Base-by-base conservation (phyloP, 2,329 filamentous ascomycete species). In the Colletotrichum australisinense region DNA sequence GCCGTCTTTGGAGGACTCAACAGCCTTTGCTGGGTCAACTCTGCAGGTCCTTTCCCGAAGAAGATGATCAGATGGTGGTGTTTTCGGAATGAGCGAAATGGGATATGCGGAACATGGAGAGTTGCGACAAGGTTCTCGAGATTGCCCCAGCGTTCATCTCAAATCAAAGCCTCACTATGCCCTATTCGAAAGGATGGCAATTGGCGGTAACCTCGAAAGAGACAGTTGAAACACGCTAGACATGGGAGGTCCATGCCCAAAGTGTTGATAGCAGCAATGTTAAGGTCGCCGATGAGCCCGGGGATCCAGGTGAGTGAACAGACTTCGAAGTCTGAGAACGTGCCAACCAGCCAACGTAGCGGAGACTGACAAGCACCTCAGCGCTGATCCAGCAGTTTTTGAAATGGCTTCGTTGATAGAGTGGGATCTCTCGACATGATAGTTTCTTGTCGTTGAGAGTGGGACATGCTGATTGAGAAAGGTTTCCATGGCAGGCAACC, bases 101-200 rank as follows among this genome's bases (percentile, higher is more conserved):
- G 67, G 71, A 70, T 73, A 73, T 73, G 67, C 70, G 60, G 70
- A 60, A 73, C 67, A 73, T 73, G 67, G 35, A 73, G 67, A 70
- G 60, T 70, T 64, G 66, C 66, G 67, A 65, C 70, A 58, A 28
- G 70, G 70, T 73, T 70, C 70, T 74, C 62, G 64, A 75, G 68
- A 75, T 75, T 74, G 53, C 53, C 67, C 69, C 71, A 70, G 65
- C 74, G 74, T 69, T 75, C 74, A 75, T 75, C 74, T 75, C 68
- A 75, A 68, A 75, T 75, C 64, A 71, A 63, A 60, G 68, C 65
- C 65, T 75, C 68, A 58, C 72, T 74, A 75, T 72, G 62, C 72
- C 72, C 46, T 46, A 65, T 69, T 73, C 16, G 64, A 68, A 57
- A 35, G 63, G 28, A 8, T 24, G 9, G 32, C 42, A 49, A 52